Evolutionary conservation across 2,329 filamentous ascomycete genomes (phyloP), one percentile per base, ranked within the genome.

Genomic region (Bertia moriformis): DNA sequence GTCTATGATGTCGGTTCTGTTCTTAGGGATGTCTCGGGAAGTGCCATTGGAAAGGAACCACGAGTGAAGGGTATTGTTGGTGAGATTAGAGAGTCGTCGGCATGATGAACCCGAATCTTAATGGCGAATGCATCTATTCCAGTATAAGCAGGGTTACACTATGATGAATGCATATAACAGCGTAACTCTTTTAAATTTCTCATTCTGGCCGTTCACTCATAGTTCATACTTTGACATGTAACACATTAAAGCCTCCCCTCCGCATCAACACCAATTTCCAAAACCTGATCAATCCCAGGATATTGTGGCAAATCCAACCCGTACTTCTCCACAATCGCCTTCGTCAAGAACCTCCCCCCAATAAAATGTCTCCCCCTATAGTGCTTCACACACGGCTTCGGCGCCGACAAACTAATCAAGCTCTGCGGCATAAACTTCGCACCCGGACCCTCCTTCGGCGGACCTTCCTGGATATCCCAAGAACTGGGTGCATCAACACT

Each of bases 341-440:
- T 58, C 2, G 69, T 67, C 52, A 82, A 56, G 48, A 82, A 82
- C 47, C 69, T 52, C 3, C 77, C 78, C 2, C 77, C 77, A 20
- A 82, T 54, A 50, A 80, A 82, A 58, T 82, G 77, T 40, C 70
- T 63, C 4, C 76, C 77, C 42, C 59, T 63, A 49, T 78, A 82
- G 52, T 63, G 69, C 56, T 71, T 72, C 7, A 76, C 70, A 42
- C 77, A 59, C 12, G 75, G 75, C 57, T 83, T 83, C 7, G 77
- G 73, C 24, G 77, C 78, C 18, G 76, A 80, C 57, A 83, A 55
- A 45, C 70, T 77, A 39, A 83, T 71, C 47, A 83, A 51, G 13
- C 67, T 68, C 40, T 61, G 55, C 3, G 77, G 77, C 59, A 70
- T 67, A 44, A 77, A 81, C 3, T 61, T 67, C 40, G 67, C 65